These are phyloP conservation scores for Fraxinus albicans DNA, from an alignment of 305 asterid genomes.

Conservation along the genomic window DNA sequence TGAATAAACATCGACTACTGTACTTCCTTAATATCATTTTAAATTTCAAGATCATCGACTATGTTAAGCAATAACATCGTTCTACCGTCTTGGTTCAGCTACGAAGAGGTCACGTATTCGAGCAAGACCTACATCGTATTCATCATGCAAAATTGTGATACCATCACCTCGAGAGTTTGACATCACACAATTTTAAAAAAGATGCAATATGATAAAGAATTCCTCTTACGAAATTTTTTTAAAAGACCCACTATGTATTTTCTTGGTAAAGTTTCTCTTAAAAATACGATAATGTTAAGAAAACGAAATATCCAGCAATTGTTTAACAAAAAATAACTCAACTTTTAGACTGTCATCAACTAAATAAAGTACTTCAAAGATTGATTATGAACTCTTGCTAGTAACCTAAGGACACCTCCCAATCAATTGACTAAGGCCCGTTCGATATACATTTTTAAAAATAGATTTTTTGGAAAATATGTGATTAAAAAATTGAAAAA, in stretches of 20 bases:
- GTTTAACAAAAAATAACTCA: not conserved
- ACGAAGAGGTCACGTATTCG: not conserved
- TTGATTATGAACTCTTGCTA: not conserved
- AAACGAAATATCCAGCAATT: not conserved
- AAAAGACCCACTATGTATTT: not conserved
- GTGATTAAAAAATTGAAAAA: too few relatives aligned
- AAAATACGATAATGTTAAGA: not conserved
- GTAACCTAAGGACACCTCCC: not conserved
- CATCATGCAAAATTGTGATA: not conserved
- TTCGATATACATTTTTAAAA: too few relatives aligned
- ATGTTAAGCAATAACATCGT: not conserved
- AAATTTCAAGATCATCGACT: not conserved
- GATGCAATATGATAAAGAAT: not conserved
- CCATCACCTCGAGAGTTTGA: not conserved
- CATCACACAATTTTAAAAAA: not conserved
- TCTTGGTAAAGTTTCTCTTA: not conserved
- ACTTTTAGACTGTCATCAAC: constrained; percentile 3
- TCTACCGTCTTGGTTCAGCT: not conserved
- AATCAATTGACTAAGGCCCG: not conserved
- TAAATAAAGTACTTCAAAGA: not conserved
- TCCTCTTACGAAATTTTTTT: not conserved
- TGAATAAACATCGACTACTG: not conserved
- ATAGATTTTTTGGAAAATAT: too few relatives aligned
- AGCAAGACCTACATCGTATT: not conserved
- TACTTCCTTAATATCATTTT: not conserved